These are phyloP conservation scores for Meripilus lineatus DNA, from an alignment of 1,284 basidiomycete genomes.

Conservation along the genomic window DNA sequence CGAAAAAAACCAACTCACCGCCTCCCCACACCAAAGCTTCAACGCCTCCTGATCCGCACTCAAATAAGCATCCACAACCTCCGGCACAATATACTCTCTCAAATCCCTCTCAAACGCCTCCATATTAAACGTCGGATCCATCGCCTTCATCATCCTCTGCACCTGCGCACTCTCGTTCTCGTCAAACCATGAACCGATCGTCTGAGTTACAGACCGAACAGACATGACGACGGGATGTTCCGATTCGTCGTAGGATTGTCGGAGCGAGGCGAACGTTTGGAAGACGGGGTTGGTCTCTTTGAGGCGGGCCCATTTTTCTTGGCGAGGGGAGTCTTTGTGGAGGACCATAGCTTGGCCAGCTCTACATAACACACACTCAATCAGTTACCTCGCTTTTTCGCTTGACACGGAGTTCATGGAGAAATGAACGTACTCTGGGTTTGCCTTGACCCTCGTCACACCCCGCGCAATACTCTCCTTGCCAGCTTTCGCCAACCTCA, in stretches of 20 bases:
- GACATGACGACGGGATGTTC: slow-evolving; percentile 88
- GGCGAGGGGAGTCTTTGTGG: slow-evolving; percentile 74
- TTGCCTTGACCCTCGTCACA: slow-evolving; percentile 46
- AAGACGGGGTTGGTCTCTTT: slow-evolving; percentile 75
- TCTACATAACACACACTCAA: slow-evolving; percentile 34
- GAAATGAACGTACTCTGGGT: slow-evolving; percentile 66
- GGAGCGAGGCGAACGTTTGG: slow-evolving; percentile 54
- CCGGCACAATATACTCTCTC: slow-evolving; percentile 96
- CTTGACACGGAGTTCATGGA: not conserved
- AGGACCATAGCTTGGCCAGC: slow-evolving; percentile 83
- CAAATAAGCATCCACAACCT: slow-evolving; percentile 95
- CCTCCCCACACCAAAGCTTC: slow-evolving; percentile 93
- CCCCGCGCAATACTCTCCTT: slow-evolving; percentile 47
- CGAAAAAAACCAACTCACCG: slow-evolving; percentile 50
- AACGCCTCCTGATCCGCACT: slow-evolving; percentile 84
- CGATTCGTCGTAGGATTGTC: slow-evolving; percentile 84
- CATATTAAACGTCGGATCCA: slow-evolving; percentile 86
- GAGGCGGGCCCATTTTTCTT: slow-evolving; percentile 71
- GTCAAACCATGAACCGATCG: slow-evolving; percentile 88
- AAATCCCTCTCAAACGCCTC: slow-evolving; percentile 89
- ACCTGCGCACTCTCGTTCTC: slow-evolving; percentile 98
- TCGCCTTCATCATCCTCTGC: slow-evolving; percentile 76
- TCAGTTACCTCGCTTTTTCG: not conserved
- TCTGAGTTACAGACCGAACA: slow-evolving; percentile 80
- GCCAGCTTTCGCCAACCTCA: slow-evolving; percentile 79